Evolutionary conservation across 352 stramenopile species (phyloP), one percentile per base, ranked within the genome.

Genomic region (Phytophthora pisi): DNA sequence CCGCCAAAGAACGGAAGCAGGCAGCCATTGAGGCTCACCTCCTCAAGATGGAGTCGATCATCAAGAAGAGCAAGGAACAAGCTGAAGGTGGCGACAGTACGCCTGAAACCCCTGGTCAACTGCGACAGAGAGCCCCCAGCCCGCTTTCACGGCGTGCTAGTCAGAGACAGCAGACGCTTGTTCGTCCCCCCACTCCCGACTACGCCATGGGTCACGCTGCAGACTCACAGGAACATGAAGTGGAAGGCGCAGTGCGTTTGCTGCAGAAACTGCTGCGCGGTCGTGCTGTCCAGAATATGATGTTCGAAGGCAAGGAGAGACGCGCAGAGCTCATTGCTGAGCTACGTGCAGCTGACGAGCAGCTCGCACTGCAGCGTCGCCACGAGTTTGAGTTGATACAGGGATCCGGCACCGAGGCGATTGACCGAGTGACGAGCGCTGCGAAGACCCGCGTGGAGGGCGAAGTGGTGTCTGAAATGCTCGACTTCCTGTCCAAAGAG

Each of bases 221-320:
- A 16, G 74, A 78, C 7, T 38, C 46, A 3, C 70, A 78, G 8
- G 79, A 96, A 47, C 79, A 92, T 15, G 71, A 76, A 6, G 55
- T 89, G 6, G 74, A 80, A 7, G 74, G 89, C 24, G 84, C 89
- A n/a, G 76, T 96, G 10, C 74, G 88, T 15, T 69, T 98, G 43
- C 64, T 98, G 10, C 93, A 98, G 74, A 88, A 93, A 55, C 74
- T 98, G 3, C 56, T 98, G 30, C 87, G 93, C 45, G 93, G 93
- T 15, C 87, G 92, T 34, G 91, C 92, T 24, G 89, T 98, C 20
- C 93, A 98, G 76, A 98, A 97, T 64, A 95, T 94, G 74, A 98
- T 98, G 92, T 97, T 96, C 59, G 91, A 98, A 47, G 93, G 89
- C 70, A 97, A 97, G 46, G 79, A 93, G 55, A 86, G 91, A 5